Conservation (phyloP, 1,139 yeast species). For the Candida pseudoviswanathii region DNA sequence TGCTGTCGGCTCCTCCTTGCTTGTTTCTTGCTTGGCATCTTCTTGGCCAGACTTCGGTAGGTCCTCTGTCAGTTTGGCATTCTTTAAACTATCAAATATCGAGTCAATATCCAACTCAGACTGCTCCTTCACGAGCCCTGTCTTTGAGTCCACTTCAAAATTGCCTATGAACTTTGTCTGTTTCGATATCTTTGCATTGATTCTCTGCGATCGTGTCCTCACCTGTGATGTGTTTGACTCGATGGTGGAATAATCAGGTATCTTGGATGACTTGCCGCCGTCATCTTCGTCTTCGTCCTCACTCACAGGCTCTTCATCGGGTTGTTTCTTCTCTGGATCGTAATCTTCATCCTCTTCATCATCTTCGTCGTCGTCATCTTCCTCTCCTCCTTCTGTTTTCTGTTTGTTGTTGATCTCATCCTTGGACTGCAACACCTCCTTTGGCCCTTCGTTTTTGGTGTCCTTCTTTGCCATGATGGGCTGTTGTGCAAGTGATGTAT, state of each 20-base stretch:
- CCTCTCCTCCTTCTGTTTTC: background rate
- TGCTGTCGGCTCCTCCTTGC: conserved; percentile 33
- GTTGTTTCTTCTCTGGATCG: conserved; percentile 16
- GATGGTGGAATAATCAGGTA: conserved; percentile 39
- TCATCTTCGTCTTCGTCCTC: conserved; percentile 35
- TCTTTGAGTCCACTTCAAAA: conserved; percentile 20
- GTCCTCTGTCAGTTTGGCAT: conserved; percentile 25
- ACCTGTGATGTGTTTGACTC: conserved; percentile 37
- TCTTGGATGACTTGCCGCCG: conserved; percentile 26
- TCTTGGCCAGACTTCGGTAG: background rate
- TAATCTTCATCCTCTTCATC: conserved; percentile 19
- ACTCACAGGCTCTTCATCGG: conserved; percentile 18
- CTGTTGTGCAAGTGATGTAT: background rate
- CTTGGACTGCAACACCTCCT: background rate
- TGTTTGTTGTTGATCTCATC: background rate
- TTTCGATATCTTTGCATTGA: conserved; percentile 17
- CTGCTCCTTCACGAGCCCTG: conserved; percentile 32
- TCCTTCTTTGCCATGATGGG: background rate
- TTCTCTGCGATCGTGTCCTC: conserved; percentile 40
- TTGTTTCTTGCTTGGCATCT: conserved; percentile 29
- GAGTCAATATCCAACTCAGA: conserved; percentile 37
- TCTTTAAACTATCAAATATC: conserved; percentile 34
- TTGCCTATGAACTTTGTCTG: conserved; percentile 19
- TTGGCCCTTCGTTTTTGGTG: background rate
- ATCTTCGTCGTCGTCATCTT: conserved; percentile 13